phyloP scores from a whole-genome alignment of 2,329 filamentous ascomycete species.

The Phialocephala subalpina region DNA sequence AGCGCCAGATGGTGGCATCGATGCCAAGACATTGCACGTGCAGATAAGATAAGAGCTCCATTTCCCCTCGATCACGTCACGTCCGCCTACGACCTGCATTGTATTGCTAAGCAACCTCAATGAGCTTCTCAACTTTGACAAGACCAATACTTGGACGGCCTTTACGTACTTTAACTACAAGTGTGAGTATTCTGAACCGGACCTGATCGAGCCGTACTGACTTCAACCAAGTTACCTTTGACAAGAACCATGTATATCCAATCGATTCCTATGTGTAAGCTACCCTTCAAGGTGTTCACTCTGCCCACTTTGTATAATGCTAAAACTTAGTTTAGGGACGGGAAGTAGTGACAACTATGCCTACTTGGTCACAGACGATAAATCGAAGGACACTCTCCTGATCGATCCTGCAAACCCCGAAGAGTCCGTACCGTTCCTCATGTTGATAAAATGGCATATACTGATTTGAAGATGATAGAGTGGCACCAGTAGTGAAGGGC shows the following conservation, averaged over 20 bases:
- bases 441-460: not conserved
- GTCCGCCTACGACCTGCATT: no score
- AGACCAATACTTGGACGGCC: conserved; percentile 27
- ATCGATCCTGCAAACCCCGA: conserved; percentile 82
- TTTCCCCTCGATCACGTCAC: no score
- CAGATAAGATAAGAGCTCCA: conserved; percentile 24
- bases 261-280: conserved; percentile 88
- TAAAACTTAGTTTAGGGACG: conserved; percentile 63
- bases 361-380: conserved; percentile 81
- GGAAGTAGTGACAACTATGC: conserved; percentile 85
- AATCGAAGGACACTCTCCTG: conserved; percentile 79
- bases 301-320: conserved; percentile 10
- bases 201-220: not conserved
- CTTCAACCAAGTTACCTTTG: conserved; percentile 30
- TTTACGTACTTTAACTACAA: conserved; percentile 27
- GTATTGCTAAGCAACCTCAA: conserved; percentile 15
- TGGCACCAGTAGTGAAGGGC: conserved; percentile 73
- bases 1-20: no score
- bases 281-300: conserved; percentile 31
- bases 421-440: conserved; percentile 62
- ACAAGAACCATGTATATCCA: conserved; percentile 77
- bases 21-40: conserved; percentile 10
- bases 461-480: conserved; percentile 50
- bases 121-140: conserved; percentile 33
- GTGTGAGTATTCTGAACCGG: conserved; percentile 19